Base-by-base conservation (phyloP, 768 basidiomycete species). In the Mycena leptocephala region DNA sequence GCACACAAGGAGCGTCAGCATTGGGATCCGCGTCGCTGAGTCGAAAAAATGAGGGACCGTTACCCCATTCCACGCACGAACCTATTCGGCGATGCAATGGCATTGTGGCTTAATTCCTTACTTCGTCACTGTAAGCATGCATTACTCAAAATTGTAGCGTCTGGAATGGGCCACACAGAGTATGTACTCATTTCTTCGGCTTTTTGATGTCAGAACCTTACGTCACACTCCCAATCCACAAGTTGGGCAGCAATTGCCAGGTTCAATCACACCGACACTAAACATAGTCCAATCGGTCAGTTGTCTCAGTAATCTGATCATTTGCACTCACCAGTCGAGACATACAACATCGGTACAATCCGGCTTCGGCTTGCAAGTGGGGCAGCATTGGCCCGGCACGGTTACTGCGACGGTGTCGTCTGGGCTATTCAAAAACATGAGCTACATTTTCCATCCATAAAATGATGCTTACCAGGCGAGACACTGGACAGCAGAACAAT, bases 341-440 rank as follows among this genome's bases (percentile, higher is more conserved):
- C 68, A 58, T 39, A 68, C 24, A 53, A 41, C 55, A 41, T 56
- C n/a, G 18, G 33, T 43, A 28, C 66, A 67, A 55, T 67, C 67
- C 10, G 67, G 67, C 55, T 69, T 69, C 51, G 55, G 67, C 67
- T 70, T 59, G 68, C 68, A 70, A 59, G 68, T 58, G 68, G 68
- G 68, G 39, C 68, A 70, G 68, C 68, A 70, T 24, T 70, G 68
- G 56, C 41, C 68, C 30, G 53, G 39, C 68, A 46, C 55, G 56
- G 41, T 46, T 59, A 32, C 18, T 59, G 68, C 68, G 56, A 70
- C 39, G 68, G 55, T 59, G 56, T 70, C 46, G 22, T 58, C 8
- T 46, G 68, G 56, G 56, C 68, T 70, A 59, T 58, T 70, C 39
- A 68, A 59, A 39, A 58, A 70, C 37, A 26, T 69, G 67, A 69